phyloP scores from a whole-genome alignment of 192 early-diverging fungal species.

The Backusella westeae region DNA sequence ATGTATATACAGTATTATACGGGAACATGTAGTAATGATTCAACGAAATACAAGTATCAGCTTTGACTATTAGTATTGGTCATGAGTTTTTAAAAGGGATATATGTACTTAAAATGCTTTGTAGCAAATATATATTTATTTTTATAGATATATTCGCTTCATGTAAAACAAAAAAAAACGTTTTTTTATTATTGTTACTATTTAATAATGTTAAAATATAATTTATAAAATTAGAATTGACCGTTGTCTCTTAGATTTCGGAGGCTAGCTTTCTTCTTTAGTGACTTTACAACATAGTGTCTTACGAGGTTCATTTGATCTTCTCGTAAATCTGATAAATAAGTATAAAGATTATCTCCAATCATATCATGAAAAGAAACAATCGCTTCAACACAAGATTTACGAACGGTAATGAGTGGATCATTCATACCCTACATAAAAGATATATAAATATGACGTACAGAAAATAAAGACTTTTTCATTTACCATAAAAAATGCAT shows the following conservation, averaged over 20 bases:
- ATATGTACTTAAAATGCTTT: too few relatives aligned
- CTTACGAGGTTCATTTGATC: slow-evolving; percentile 36
- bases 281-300: slow-evolving; percentile 31
- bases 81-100: too few relatives aligned
- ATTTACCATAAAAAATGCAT: slow-evolving; percentile 30
- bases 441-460: background rate
- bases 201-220: background rate
- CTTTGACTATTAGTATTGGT: too few relatives aligned
- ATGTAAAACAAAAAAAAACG: background rate
- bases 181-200: background rate
- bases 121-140: background rate
- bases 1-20: background rate
- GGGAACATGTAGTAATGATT: background rate
- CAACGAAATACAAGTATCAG: background rate
- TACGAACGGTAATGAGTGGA: slow-evolving; percentile 26
- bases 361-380: slow-evolving; percentile 36
- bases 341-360: slow-evolving; percentile 29
- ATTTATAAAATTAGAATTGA: slow-evolving; percentile 4
- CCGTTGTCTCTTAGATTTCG: slow-evolving; percentile 21
- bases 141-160: background rate
- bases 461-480: background rate
- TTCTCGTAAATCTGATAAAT: slow-evolving; percentile 31
- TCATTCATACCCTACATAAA: slow-evolving; percentile 31
- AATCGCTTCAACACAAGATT: slow-evolving; percentile 37
- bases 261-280: slow-evolving; percentile 32